Conservation (phyloP, 2,329 filamentous ascomycete genomes). For the Phyllosticta ampelicida region DNA sequence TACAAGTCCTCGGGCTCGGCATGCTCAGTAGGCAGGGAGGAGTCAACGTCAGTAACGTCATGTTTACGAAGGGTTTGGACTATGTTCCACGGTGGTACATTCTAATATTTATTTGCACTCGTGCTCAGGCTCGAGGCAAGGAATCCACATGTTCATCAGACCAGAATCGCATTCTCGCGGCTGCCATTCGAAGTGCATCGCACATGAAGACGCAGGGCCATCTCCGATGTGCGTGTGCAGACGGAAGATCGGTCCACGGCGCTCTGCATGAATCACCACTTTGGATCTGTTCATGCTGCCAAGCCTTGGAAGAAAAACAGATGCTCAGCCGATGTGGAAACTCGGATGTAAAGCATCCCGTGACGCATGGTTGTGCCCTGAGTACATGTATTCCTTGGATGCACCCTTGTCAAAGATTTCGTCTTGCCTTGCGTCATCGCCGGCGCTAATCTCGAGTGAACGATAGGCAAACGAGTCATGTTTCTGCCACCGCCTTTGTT, state of each 20-base stretch:
- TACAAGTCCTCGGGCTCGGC: constrained; percentile 1
- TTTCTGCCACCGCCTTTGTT: constrained; percentile 1
- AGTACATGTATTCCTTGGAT: neutral
- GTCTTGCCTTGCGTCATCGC: neutral
- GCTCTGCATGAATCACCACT: neutral
- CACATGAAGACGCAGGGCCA: neutral
- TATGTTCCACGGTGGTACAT: neutral
- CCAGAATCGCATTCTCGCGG: neutral
- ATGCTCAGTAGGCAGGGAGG: constrained; percentile 3
- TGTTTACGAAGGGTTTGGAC: neutral
- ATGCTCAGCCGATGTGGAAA: neutral
- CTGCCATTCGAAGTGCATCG: neutral
- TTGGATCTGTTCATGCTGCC: neutral
- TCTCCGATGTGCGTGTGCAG: neutral
- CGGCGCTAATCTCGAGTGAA: neutral
- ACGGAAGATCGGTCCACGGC: neutral
- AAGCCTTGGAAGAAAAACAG: no score
- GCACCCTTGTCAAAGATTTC: neutral
- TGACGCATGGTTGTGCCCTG: neutral
- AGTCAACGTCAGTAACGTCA: constrained; percentile 7
- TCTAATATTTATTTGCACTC: neutral
- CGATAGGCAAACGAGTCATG: constrained; percentile 1
- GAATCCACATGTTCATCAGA: neutral
- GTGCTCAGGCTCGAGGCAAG: neutral
- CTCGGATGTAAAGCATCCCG: neutral